Percentiles rank a stretch among this genome's conserved stretches.
phyloP scores from a whole-genome alignment of 192 early-diverging fungal species.

The Entomortierella beljakovae region DNA sequence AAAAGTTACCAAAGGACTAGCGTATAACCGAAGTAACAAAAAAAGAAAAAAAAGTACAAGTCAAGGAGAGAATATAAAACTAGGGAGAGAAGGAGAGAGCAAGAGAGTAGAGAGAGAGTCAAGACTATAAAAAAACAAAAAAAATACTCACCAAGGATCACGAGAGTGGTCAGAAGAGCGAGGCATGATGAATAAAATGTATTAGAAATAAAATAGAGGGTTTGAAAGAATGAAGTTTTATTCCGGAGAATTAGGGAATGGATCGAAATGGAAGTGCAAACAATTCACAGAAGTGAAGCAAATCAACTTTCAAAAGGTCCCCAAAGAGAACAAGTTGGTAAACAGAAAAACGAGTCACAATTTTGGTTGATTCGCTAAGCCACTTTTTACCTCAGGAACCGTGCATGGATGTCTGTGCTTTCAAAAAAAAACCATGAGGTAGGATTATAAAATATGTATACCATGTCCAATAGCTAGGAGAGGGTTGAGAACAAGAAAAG shows the following conservation, averaged over 20 bases:
- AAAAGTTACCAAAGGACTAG: not conserved
- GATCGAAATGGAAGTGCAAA: constrained; percentile 8
- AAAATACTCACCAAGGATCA: constrained; percentile 62
- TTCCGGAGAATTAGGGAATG: not conserved
- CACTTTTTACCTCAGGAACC: too few species aligned
- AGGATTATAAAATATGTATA: too few species aligned
- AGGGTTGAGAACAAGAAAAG: too few species aligned
- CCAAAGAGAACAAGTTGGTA: too few species aligned
- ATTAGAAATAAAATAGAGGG: not conserved
- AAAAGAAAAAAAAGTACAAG: not conserved
- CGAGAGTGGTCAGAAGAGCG: constrained; percentile 65
- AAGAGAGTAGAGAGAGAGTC: not conserved
- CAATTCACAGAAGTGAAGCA: not conserved
- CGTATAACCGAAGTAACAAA: not conserved
- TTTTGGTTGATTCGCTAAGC: too few species aligned
- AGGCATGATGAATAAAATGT: constrained; percentile 55
- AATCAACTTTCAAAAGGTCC: too few species aligned
- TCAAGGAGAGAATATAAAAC: not conserved
- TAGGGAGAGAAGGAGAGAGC: not conserved
- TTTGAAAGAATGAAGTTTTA: not conserved
- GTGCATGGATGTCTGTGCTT: too few species aligned
- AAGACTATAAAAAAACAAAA: not conserved
- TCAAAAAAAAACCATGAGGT: too few species aligned
- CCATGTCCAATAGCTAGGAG: too few species aligned
- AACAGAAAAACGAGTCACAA: too few species aligned